phyloP scores from a whole-genome alignment of 176 grass and related monocot species.

The Hsuehochloa calcarea region DNA sequence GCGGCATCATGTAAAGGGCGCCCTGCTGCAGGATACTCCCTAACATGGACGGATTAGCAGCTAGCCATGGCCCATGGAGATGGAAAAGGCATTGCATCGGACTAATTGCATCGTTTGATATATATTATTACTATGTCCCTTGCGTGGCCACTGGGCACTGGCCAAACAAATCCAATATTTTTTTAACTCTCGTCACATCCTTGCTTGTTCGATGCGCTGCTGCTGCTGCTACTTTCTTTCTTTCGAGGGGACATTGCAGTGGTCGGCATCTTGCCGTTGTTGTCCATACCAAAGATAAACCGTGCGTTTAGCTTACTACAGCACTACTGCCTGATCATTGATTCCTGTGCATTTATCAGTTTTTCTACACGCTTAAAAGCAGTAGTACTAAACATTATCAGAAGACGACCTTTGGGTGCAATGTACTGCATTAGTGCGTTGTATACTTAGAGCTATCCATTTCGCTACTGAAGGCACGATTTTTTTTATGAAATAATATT shows the following conservation, averaged over 20 bases:
- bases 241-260: constrained; percentile 5
- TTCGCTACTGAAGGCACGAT: background rate
- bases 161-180: background rate
- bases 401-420: background rate
- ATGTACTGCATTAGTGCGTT: no score
- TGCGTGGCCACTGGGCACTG: no score
- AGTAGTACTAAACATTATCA: background rate
- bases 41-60: background rate
- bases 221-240: constrained; percentile 1
- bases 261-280: background rate
- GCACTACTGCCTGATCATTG: background rate
- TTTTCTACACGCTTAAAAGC: background rate
- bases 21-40: background rate
- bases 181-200: background rate
- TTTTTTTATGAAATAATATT: no score
- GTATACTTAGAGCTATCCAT: no score
- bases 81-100: no score
- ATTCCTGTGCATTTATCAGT: background rate
- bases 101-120: background rate
- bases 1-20: background rate
- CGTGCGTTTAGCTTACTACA: background rate
- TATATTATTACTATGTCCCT: background rate
- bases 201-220: background rate
- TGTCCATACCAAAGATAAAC: background rate
- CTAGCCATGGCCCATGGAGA: background rate